These are phyloP conservation scores for Platismatia glauca DNA, from an alignment of 495 filamentous ascomycete species.

Conservation along the genomic window DNA sequence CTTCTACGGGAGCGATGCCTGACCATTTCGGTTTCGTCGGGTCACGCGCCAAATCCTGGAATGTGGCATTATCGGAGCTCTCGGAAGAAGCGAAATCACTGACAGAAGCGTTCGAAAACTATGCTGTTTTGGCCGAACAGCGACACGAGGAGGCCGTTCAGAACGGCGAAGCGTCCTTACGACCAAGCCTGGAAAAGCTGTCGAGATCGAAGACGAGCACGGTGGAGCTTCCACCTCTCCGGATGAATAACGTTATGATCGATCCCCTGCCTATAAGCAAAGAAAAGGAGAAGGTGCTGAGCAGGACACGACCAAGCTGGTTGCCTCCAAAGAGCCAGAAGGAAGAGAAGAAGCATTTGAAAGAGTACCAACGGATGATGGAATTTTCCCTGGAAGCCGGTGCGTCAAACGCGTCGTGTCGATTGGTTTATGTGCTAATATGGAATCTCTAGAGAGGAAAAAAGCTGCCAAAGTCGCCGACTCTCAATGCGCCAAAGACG, in stretches of 20 bases:
- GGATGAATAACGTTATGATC: conserved; percentile 86
- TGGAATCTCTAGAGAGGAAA: conserved; percentile 34
- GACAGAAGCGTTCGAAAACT: conserved; percentile 79
- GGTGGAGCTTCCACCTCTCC: conserved; percentile 69
- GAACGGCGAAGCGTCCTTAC: conserved; percentile 36
- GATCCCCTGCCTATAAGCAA: conserved; percentile 92
- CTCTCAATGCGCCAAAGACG: conserved; percentile 53
- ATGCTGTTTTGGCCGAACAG: conserved; percentile 58
- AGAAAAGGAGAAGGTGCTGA: conserved; percentile 90
- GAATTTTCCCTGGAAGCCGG: conserved; percentile 63
- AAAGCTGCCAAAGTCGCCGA: conserved; percentile 42
- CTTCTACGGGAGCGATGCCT: conserved; percentile 33
- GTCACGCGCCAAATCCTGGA: conserved; percentile 78
- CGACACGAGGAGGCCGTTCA: conserved; percentile 43
- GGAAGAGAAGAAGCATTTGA: conserved; percentile 85
- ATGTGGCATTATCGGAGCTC: conserved; percentile 63
- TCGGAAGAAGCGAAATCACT: conserved; percentile 82
- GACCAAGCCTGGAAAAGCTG: conserved; percentile 36
- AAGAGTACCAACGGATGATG: conserved; percentile 93
- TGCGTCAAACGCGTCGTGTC: conserved; percentile 28
- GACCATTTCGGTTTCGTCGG: conserved; percentile 28
- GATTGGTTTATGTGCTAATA: not conserved
- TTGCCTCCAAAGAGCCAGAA: conserved; percentile 87
- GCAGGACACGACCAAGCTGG: conserved; percentile 88
- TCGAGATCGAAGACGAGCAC: conserved; percentile 38